Percentiles rank a stretch among this genome's conserved stretches.
Conservation (phyloP, 441 rosid genomes). For the Capsella rubella region DNA sequence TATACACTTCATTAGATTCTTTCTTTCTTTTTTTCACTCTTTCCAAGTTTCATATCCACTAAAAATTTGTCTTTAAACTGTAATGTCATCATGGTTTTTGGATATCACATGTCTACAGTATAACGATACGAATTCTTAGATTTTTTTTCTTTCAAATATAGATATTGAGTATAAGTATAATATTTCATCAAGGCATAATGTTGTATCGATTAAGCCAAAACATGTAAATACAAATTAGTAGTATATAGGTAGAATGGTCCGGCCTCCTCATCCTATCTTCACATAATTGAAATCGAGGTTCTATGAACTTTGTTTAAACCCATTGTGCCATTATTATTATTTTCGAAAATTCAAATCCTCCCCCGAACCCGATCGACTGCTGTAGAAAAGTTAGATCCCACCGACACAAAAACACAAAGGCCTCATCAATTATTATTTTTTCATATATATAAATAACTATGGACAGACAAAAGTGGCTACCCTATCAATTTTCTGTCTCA, state of each 20-base stretch:
- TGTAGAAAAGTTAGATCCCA: constrained; percentile 23
- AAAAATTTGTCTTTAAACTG: neutral
- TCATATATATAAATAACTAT: constrained; percentile 24
- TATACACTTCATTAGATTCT: constrained; percentile 3
- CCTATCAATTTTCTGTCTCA: constrained; percentile 26
- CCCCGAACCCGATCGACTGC: neutral
- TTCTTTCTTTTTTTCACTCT: neutral
- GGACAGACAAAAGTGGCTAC: constrained; percentile 29
- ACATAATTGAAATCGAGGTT: neutral
- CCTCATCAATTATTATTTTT: neutral
- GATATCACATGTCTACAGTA: constrained; percentile 5
- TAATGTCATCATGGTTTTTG: constrained; percentile 4
- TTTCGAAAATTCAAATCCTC: neutral
- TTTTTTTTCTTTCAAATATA: neutral
- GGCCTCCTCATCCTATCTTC: neutral
- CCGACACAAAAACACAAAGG: constrained; percentile 34
- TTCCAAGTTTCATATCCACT: constrained; percentile 13
- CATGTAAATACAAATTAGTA: neutral
- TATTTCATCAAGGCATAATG: neutral
- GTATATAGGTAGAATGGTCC: neutral
- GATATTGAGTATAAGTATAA: neutral
- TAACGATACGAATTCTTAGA: neutral
- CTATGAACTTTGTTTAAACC: neutral
- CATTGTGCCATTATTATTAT: constrained; percentile 1
- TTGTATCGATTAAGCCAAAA: neutral